These are phyloP conservation scores for Salmacisia buchloeana DNA, from an alignment of 1,284 basidiomycete species.

Conservation along the genomic window DNA sequence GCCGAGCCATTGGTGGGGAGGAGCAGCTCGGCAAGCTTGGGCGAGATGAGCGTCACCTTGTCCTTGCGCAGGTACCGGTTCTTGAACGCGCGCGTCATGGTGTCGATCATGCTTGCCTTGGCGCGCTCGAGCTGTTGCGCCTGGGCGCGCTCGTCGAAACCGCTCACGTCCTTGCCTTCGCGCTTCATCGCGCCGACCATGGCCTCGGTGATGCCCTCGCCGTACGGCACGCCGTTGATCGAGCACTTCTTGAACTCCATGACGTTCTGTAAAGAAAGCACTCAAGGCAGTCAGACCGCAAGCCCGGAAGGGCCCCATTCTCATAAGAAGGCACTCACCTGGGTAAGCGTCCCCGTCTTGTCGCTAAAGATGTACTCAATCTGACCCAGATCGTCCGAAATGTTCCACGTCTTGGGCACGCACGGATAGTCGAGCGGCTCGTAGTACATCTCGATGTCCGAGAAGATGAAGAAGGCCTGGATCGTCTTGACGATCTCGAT, in stretches of 20 bases:
- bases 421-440: slow-evolving; percentile 72
- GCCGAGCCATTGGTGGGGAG: slow-evolving; percentile 58
- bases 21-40: slow-evolving; percentile 72
- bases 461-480: slow-evolving; percentile 90
- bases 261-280: slow-evolving; percentile 68
- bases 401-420: slow-evolving; percentile 95
- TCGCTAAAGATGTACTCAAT: slow-evolving; percentile 98
- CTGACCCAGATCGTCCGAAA: slow-evolving; percentile 93
- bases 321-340: not conserved
- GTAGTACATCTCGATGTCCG: slow-evolving; percentile 97
- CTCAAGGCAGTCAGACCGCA: slow-evolving; percentile 70
- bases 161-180: slow-evolving; percentile 62
- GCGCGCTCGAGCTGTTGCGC: slow-evolving; percentile 59
- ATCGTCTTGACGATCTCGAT: slow-evolving; percentile 97
- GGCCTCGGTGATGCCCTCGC: slow-evolving; percentile 90
- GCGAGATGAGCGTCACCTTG: slow-evolving; percentile 81
- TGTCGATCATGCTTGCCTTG: slow-evolving; percentile 72
- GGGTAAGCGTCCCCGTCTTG: slow-evolving; percentile 57
- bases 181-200: slow-evolving; percentile 84
- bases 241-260: slow-evolving; percentile 99
- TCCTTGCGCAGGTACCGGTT: slow-evolving; percentile 79
- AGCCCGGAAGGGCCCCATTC: not conserved
- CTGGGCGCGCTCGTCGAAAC: slow-evolving; percentile 59
- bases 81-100: slow-evolving; percentile 72
- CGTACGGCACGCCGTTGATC: slow-evolving; percentile 74